phyloP scores from a whole-genome alignment of 495 filamentous ascomycete genomes.

The Aspergillus affinis region DNA sequence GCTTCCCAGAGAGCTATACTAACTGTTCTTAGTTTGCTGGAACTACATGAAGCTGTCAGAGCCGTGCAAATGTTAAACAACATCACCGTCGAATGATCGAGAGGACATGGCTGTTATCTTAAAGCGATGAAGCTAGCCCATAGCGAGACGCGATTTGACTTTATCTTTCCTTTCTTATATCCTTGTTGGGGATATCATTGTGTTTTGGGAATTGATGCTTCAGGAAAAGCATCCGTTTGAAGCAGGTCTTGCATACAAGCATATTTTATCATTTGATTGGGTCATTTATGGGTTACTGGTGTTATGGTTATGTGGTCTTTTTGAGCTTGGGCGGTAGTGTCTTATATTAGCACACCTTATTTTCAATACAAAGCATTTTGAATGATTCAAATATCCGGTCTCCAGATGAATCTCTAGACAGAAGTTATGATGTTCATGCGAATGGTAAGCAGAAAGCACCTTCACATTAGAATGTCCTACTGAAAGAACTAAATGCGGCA shows the following conservation, averaged over 20 bases:
- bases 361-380: neutral
- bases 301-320: neutral
- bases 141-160: neutral
- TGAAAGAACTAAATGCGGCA: no score
- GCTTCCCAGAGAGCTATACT: slow-evolving; percentile 9
- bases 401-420: no score
- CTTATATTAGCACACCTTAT: neutral
- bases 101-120: neutral
- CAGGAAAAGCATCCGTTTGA: neutral
- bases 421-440: no score
- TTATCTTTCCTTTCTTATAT: neutral
- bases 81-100: neutral
- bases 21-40: slow-evolving; percentile 49
- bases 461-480: no score
- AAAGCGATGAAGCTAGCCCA: neutral
- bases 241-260: neutral
- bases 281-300: neutral
- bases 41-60: slow-evolving; percentile 53
- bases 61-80: slow-evolving; percentile 17
- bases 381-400: no score
- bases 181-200: neutral
- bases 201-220: neutral
- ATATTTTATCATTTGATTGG: neutral
- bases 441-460: no score
- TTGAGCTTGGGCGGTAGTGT: neutral